phyloP scores from a whole-genome alignment of 192 early-diverging fungal species.

The Podila epigama region DNA sequence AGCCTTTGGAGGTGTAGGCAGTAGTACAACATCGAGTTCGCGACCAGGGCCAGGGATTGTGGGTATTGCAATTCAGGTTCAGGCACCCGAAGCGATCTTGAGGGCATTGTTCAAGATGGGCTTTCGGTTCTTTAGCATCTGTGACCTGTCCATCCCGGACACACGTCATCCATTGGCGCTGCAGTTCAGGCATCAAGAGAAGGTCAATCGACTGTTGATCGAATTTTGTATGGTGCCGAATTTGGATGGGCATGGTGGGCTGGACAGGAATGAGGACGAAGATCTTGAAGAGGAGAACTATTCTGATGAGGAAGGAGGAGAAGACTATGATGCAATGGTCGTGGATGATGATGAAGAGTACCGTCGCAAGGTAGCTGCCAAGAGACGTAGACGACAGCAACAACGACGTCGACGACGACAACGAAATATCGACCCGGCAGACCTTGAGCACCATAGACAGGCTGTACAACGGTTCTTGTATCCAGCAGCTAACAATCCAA shows the following conservation, averaged over 20 bases:
- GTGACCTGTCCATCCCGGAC: slow-evolving; percentile 42
- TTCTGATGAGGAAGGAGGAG: not conserved
- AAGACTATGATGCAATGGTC: too few relatives aligned
- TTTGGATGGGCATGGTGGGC: not conserved
- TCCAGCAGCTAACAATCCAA: slow-evolving; percentile 13
- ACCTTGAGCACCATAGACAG: slow-evolving; percentile 11
- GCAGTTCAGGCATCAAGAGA: slow-evolving; percentile 36
- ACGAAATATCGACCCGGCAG: not conserved
- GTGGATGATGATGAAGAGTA: too few relatives aligned
- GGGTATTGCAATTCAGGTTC: slow-evolving; percentile 37
- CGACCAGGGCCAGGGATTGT: slow-evolving; percentile 41
- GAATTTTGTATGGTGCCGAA: slow-evolving; percentile 44
- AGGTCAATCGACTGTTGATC: slow-evolving; percentile 29
- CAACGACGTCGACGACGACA: not conserved
- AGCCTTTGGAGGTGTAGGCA: slow-evolving; percentile 36
- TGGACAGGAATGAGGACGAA: not conserved
- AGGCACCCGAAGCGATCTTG: slow-evolving; percentile 32
- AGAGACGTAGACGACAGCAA: not conserved
- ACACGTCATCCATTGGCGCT: slow-evolving; percentile 24
- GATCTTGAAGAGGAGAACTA: not conserved
- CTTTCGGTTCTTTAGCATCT: slow-evolving; percentile 42
- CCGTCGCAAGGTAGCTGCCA: too few relatives aligned
- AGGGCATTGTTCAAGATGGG: slow-evolving; percentile 25
- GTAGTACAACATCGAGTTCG: slow-evolving; percentile 36
- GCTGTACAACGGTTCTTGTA: slow-evolving; percentile 24